Percentiles rank a stretch among this genome's conserved stretches.
Evolutionary conservation across 129 eudicot species (phyloP).

Genomic region (Escallonia rubra): DNA sequence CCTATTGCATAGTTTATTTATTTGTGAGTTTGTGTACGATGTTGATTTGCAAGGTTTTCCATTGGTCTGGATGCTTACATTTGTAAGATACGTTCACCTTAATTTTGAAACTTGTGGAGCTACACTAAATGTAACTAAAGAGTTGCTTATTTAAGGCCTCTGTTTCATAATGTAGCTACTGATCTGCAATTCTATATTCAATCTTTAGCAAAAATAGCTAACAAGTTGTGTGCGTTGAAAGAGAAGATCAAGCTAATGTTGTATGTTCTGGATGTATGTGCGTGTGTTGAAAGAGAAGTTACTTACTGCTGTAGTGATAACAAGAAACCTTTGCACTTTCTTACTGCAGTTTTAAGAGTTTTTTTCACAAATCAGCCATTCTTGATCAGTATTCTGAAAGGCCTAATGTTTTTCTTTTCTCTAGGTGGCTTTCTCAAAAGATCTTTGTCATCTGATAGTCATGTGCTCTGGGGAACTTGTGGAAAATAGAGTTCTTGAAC

Average conservation of each 20-base stretch:
- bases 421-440: slow-evolving; percentile 81
- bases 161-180: no score
- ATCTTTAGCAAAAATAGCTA: no score
- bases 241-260: no score
- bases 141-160: no score
- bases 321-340: neutral
- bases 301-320: neutral
- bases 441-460: slow-evolving; percentile 62
- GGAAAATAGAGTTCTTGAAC: slow-evolving; percentile 6
- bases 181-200: no score
- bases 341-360: neutral
- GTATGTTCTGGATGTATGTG: no score
- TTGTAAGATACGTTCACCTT: slow-evolving; percentile 42
- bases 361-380: slow-evolving; percentile 3
- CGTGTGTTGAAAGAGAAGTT: neutral
- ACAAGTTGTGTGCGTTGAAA: no score
- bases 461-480: slow-evolving; percentile 60
- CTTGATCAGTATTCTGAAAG: slow-evolving; percentile 4
- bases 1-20: no score
- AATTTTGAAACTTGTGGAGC: neutral
- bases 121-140: neutral
- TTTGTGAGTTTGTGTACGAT: no score
- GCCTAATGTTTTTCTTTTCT: slow-evolving; percentile 11
- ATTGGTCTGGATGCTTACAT: slow-evolving; percentile 50
- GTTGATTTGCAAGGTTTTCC: no score